Evolutionary conservation across 2,329 filamentous ascomycete species (phyloP).

Genomic region (Fusarium begoniae): DNA sequence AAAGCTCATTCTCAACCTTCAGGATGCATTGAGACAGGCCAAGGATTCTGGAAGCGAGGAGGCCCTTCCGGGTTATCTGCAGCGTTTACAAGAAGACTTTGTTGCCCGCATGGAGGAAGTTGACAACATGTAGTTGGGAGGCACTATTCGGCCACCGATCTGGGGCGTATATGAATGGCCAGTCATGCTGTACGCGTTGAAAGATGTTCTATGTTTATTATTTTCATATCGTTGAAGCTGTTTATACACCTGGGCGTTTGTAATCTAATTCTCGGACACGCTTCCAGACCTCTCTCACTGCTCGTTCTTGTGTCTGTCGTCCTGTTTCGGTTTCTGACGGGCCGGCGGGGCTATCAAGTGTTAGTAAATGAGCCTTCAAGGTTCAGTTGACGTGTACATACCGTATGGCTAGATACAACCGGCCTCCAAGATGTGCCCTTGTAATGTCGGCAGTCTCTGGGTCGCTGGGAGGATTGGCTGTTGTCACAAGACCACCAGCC

Average conservation of each 20-base stretch:
- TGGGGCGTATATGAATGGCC: background rate
- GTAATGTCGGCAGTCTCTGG: constrained; percentile 64
- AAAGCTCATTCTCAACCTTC: constrained; percentile 77
- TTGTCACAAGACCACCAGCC: constrained; percentile 78
- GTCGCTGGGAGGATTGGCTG: constrained; percentile 74
- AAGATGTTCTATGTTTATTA: background rate
- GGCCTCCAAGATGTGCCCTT: constrained; percentile 70
- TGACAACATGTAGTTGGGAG: constrained; percentile 49
- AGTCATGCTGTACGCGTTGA: background rate
- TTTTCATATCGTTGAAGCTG: background rate
- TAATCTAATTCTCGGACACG: constrained; percentile 74
- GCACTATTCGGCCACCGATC: no score
- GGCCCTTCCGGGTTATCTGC: constrained; percentile 56
- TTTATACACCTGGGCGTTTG: constrained; percentile 62
- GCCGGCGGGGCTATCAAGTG: constrained; percentile 66
- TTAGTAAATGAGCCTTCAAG: background rate
- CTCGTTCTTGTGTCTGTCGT: constrained; percentile 73
- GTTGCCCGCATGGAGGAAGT: constrained; percentile 74
- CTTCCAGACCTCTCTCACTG: constrained; percentile 77
- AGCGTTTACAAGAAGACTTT: constrained; percentile 74
- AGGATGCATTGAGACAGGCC: constrained; percentile 77
- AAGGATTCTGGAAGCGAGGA: constrained; percentile 69
- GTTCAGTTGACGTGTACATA: constrained; percentile 41
- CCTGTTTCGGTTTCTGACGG: constrained; percentile 68
- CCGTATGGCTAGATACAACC: constrained; percentile 76